Percentiles rank a stretch among this genome's conserved stretches.
Evolutionary conservation across 257 asterid species (phyloP).

Genomic region (Nicotiana knightiana): DNA sequence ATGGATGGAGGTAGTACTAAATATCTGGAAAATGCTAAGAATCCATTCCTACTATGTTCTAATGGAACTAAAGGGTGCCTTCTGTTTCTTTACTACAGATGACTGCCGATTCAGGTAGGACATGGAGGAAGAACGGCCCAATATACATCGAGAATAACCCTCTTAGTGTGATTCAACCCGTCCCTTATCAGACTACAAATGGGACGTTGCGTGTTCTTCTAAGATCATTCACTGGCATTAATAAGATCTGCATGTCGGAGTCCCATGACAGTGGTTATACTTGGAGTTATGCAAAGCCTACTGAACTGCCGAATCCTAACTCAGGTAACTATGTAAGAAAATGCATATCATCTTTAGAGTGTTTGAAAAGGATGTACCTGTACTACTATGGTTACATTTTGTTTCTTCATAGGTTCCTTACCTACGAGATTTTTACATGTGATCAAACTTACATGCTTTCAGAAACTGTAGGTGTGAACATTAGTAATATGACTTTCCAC

Average conservation of each 20-base stretch:
- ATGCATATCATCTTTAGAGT: background rate
- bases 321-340: constrained; percentile 46
- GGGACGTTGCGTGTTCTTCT: constrained; percentile 70
- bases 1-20: constrained; percentile 80
- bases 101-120: constrained; percentile 65
- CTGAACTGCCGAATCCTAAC: constrained; percentile 82
- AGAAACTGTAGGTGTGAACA: background rate
- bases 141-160: constrained; percentile 48
- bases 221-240: constrained; percentile 62
- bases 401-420: background rate
- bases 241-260: constrained; percentile 77
- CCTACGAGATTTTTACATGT: background rate
- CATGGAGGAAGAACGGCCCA: constrained; percentile 92
- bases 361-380: background rate
- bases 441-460: background rate
- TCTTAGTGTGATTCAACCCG: constrained; percentile 92
- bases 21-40: background rate
- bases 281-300: constrained; percentile 80
- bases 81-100: constrained; percentile 33
- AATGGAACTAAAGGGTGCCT: background rate
- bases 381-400: background rate
- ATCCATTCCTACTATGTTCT: background rate
- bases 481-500: background rate
- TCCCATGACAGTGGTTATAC: constrained; percentile 77
- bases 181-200: constrained; percentile 71